Percentiles rank a stretch among this genome's conserved stretches.
Evolutionary conservation across 257 asterid species (phyloP).

Genomic region (Scutellaria galericulata): DNA sequence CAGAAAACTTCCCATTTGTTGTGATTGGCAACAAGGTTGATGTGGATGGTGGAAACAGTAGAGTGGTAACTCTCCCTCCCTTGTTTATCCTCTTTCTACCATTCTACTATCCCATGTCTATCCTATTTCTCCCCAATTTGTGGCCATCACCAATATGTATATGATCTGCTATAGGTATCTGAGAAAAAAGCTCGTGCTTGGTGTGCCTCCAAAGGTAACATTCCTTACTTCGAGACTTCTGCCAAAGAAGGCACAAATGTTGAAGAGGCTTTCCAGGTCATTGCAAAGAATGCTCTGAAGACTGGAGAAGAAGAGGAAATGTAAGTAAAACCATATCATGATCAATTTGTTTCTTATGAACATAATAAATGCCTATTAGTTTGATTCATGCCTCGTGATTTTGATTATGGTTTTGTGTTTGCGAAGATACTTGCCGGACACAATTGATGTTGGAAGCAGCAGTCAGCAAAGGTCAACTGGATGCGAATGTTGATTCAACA

Average conservation of each 20-base stretch:
- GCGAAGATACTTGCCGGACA: constrained; percentile 62
- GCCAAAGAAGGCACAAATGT: constrained; percentile 97
- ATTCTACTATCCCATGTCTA: background rate
- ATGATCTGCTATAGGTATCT: constrained; percentile 61
- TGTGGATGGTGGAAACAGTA: constrained; percentile 93
- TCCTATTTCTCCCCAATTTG: background rate
- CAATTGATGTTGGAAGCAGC: constrained; percentile 60
- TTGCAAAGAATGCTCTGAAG: constrained; percentile 93
- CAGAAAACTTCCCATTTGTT: constrained; percentile 96
- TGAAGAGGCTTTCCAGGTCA: constrained; percentile 95
- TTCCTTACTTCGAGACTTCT: constrained; percentile 97
- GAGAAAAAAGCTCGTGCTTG: constrained; percentile 99
- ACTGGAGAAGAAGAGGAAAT: constrained; percentile 96
- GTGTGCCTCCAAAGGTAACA: constrained; percentile 97
- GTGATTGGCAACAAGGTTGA: constrained; percentile 97
- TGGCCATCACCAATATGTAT: constrained; percentile 20
- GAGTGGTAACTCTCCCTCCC: constrained; percentile 65
- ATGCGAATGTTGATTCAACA: constrained; percentile 52
- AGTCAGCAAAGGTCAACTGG: constrained; percentile 61
- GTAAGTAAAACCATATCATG: constrained; percentile 51
- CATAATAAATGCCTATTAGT: too few relatives aligned
- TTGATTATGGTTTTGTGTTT: background rate
- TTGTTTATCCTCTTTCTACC: constrained; percentile 8
- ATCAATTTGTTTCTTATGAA: too few relatives aligned
- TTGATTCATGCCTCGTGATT: too few relatives aligned